Evolutionary conservation across 441 rosid species (phyloP).

Genomic region (Rhodomyrtus psidioides): DNA sequence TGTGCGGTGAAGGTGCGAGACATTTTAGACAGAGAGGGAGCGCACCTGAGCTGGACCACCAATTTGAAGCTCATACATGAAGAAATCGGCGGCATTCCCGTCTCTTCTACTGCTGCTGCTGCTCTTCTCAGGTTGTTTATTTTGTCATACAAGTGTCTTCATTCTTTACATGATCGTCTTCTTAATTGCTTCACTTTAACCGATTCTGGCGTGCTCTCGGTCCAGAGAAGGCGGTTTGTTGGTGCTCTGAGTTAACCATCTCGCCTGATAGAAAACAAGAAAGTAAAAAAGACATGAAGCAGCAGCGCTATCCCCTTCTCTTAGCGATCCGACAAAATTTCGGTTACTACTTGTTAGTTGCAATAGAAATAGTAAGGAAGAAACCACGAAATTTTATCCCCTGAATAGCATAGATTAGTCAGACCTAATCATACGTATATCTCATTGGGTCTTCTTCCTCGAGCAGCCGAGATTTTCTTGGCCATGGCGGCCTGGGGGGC

Average conservation of each 20-base stretch:
- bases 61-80: conserved; percentile 17
- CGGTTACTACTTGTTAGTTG: neutral
- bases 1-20: neutral
- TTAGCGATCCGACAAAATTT: neutral
- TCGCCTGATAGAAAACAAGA: too few species aligned
- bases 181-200: neutral
- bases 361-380: neutral
- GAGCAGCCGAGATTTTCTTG: conserved; percentile 2
- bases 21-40: neutral
- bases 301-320: too few species aligned
- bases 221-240: neutral
- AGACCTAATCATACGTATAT: neutral
- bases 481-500: neutral
- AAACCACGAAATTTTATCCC: neutral
- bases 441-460: neutral
- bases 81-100: conserved; percentile 11
- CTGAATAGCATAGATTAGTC: neutral
- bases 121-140: conserved; percentile 26
- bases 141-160: neutral
- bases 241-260: neutral
- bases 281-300: too few species aligned
- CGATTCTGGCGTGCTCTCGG: neutral
- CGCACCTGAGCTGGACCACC: neutral
- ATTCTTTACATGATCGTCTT: neutral
- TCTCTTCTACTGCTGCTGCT: conserved; percentile 16